Evolutionary conservation across 352 stramenopile species (phyloP).

Genomic region (Phytophthora chlamydospora): DNA sequence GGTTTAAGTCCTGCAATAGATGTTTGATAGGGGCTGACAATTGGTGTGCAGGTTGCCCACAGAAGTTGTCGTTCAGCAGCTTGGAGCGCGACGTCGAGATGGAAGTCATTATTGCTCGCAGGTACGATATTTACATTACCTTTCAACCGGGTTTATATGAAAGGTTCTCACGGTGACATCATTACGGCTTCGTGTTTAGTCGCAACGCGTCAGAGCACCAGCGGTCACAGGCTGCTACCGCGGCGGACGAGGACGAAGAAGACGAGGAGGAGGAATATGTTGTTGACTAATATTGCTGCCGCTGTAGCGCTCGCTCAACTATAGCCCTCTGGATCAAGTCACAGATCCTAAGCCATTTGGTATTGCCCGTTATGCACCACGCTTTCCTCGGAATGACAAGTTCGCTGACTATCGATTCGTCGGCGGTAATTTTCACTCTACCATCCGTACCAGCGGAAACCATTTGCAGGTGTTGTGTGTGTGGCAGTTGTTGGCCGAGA

Average conservation of each 20-base stretch:
- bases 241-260: conserved; percentile 46
- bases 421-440: no score
- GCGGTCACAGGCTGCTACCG: conserved; percentile 32
- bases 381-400: no score
- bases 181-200: conserved; percentile 20
- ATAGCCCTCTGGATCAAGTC: neutral
- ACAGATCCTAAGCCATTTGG: no score
- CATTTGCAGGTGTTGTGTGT: no score
- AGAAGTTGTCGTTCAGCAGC: conserved; percentile 56
- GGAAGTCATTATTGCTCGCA: conserved; percentile 78
- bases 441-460: no score
- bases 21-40: conserved; percentile 7
- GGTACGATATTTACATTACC: conserved; percentile 29
- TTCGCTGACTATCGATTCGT: no score
- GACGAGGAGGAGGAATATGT: conserved; percentile 79
- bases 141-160: neutral
- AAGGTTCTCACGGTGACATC: neutral
- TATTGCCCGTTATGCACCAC: no score
- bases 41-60: conserved; percentile 58
- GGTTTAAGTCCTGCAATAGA: neutral
- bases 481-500: no score
- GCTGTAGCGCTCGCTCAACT: neutral
- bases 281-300: conserved; percentile 54
- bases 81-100: conserved; percentile 89
- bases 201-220: conserved; percentile 50